Evolutionary conservation across 2,329 filamentous ascomycete species (phyloP).

Genomic region (Macrophomina tecta): DNA sequence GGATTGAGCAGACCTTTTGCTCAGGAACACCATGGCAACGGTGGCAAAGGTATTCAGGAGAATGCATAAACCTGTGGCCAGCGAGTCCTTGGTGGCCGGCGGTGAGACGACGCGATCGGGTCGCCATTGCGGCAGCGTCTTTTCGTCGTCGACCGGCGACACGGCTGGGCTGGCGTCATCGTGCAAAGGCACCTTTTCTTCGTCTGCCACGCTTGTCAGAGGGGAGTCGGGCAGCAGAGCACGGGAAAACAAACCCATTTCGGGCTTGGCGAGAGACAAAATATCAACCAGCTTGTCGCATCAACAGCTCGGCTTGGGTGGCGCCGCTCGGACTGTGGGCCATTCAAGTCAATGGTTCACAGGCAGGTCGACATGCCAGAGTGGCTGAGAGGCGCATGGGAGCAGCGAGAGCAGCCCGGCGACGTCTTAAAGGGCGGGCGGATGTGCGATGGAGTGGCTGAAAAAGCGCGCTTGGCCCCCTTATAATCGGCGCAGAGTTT

Average conservation of each 20-base stretch:
- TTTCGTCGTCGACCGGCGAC: constrained; percentile 21
- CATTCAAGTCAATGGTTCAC: not conserved
- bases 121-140: constrained; percentile 23
- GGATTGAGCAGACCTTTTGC: constrained; percentile 41
- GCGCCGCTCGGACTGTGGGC: not conserved
- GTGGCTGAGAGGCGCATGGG: constrained; percentile 16
- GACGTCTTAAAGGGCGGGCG: constrained; percentile 25
- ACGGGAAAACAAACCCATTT: constrained; percentile 20
- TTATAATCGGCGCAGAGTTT: constrained; percentile 21
- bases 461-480: constrained; percentile 27
- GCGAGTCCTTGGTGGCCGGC: constrained; percentile 36
- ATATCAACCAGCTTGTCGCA: not conserved
- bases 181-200: constrained; percentile 14
- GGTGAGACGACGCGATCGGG: constrained; percentile 14
- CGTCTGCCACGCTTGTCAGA: constrained; percentile 17
- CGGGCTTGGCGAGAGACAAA: not conserved
- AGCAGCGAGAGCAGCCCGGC: constrained; percentile 19
- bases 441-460: constrained; percentile 27
- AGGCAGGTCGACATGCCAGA: constrained; percentile 14
- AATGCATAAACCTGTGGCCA: constrained; percentile 49
- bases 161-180: constrained; percentile 10
- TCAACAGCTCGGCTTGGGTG: not conserved
- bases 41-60: constrained; percentile 52
- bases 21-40: constrained; percentile 52
- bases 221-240: not conserved